A percentile compares a stretch with the other conserved stretches of the same genome.
phyloP scores from a whole-genome alignment of 768 basidiomycete species.

The Amanita phalloides region DNA sequence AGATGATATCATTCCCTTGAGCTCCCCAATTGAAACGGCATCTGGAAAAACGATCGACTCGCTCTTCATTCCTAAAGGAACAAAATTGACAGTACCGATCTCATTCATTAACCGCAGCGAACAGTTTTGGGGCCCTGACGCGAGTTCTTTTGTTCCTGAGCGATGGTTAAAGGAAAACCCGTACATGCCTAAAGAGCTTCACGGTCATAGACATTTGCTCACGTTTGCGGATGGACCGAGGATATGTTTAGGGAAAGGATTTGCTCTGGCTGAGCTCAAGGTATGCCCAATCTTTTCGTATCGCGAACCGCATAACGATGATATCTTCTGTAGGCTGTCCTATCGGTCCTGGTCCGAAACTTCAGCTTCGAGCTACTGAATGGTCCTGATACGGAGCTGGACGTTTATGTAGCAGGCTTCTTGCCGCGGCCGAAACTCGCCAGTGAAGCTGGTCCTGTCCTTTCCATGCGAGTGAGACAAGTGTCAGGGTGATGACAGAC shows the following conservation, averaged over 20 bases:
- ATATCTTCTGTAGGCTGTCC: too few relatives aligned
- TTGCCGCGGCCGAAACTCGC: too few relatives aligned
- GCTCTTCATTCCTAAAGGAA: slow-evolving; percentile 24
- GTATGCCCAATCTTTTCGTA: neutral
- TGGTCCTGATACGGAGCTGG: too few relatives aligned
- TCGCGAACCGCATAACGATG: too few relatives aligned
- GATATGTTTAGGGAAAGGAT: slow-evolving; percentile 31
- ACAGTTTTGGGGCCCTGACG: slow-evolving; percentile 32
- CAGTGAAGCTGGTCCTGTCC: too few relatives aligned
- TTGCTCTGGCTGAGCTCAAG: slow-evolving; percentile 16
- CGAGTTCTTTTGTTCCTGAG: slow-evolving; percentile 30
- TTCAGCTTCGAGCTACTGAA: too few relatives aligned
- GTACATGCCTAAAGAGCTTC: slow-evolving; percentile 19
- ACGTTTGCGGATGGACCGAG: slow-evolving; percentile 36
- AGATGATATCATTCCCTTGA: slow-evolving; percentile 29
- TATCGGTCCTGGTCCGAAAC: too few relatives aligned
- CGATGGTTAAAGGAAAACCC: slow-evolving; percentile 26
- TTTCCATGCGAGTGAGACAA: too few relatives aligned
- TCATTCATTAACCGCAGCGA: slow-evolving; percentile 26
- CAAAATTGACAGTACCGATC: slow-evolving; percentile 24
- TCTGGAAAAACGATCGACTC: slow-evolving; percentile 19
- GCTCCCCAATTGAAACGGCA: slow-evolving; percentile 17
- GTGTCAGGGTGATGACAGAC: too few relatives aligned
- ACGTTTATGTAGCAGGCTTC: too few relatives aligned
- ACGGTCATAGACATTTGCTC: slow-evolving; percentile 27